Conservation (phyloP, 257 asterid genomes). For the Przewalskia tangutica region DNA sequence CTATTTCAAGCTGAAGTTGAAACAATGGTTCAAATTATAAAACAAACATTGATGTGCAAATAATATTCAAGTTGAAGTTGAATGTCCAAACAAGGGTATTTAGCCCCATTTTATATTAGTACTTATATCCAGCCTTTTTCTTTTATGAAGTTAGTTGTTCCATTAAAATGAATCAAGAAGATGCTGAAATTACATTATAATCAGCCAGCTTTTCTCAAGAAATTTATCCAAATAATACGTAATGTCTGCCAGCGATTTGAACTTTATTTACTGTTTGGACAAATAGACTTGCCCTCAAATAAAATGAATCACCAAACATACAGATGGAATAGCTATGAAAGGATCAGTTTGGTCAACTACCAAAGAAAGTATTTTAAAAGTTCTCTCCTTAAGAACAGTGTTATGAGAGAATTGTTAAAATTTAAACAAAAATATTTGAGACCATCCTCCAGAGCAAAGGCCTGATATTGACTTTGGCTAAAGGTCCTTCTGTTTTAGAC, state of each 20-base stretch:
- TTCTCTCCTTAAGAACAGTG: neutral
- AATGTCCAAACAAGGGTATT: neutral
- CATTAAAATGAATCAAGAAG: no score
- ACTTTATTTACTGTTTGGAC: neutral
- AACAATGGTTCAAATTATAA: neutral
- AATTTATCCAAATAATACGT: neutral
- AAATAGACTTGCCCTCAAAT: neutral
- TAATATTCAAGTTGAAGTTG: neutral
- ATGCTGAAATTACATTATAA: neutral
- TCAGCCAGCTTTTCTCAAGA: neutral
- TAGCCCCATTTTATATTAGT: neutral
- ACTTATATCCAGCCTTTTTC: neutral
- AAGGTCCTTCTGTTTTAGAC: neutral
- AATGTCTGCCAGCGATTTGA: neutral
- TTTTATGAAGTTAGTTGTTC: no score
- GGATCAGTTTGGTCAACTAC: neutral
- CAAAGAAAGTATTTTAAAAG: neutral
- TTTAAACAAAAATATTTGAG: neutral
- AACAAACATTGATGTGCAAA: neutral
- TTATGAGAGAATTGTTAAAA: neutral
- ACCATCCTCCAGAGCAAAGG: neutral
- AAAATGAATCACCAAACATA: neutral
- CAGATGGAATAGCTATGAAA: neutral
- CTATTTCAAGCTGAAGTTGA: neutral
- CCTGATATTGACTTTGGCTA: neutral